Evolutionary conservation across 352 stramenopile species (phyloP), one percentile per base, ranked within the genome.

Genomic region (Phytophthora hibernalis): DNA sequence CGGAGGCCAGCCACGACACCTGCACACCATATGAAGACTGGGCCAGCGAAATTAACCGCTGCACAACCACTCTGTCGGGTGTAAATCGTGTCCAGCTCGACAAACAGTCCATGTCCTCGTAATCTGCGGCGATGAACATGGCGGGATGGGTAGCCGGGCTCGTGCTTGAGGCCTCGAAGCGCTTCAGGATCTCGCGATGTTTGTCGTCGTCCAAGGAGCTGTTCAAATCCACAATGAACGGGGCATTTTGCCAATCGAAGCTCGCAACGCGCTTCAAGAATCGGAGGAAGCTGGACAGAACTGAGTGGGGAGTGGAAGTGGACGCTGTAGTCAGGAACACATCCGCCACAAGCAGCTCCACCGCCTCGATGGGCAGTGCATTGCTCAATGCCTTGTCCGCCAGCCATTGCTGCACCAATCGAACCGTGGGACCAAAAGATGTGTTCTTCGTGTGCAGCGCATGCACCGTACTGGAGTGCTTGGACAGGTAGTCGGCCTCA

Each of bases 291-390:
- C 85, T 84, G 7, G 87, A 93, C 16, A 94, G 54, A 43, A 95
- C 80, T 12, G 88, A 96, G 54, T 87, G 82, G 16, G 89, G 89
- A 20, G 73, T 77, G 15, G 76, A 82, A 5, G 77, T 80, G 1
- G 81, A 65, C 18, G 76, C 68, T 13, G 77, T 67, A 1, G 70
- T 79, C 21, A 94, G 35, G 58, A 95, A 97, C 15, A 86, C 71
- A 24, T 91, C 77, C 1, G 89, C 89, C 2, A 97, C 87, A 2
- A 97, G 50, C 12, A 97, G 67, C 61, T 97, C 89, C 24, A 95
- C 60, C 0, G 83, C 85, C 71, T 96, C 83, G 12, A 95, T 71
- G 5, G 66, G 59, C 28, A 97, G 22, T 2, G 77, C 64, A 44
- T 94, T 92, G 33, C 81, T 89, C 73, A 95, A 60, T 28, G 85